Conservation (phyloP, 352 stramenopile genomes). For the Globisporangium uncinulatum region DNA sequence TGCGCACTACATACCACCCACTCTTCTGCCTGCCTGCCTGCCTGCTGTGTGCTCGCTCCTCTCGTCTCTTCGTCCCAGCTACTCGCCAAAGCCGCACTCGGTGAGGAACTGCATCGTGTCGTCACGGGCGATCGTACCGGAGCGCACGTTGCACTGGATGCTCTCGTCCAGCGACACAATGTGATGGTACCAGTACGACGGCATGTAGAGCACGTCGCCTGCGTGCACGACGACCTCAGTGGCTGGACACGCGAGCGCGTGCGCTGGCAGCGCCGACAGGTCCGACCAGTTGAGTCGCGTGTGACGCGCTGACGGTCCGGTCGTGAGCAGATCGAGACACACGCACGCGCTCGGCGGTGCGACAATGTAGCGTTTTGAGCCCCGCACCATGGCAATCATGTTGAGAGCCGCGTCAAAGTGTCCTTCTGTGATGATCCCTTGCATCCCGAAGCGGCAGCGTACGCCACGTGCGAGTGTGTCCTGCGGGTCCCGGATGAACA, state of each 20-base stretch:
- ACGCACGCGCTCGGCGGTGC: constrained; percentile 84
- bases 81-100: constrained; percentile 28
- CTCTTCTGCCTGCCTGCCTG: no score
- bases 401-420: constrained; percentile 94
- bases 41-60: no score
- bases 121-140: constrained; percentile 29
- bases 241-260: constrained; percentile 41
- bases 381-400: constrained; percentile 89
- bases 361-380: constrained; percentile 91
- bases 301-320: constrained; percentile 83
- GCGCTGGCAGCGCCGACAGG: constrained; percentile 19
- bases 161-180: constrained; percentile 93
- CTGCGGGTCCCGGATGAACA: constrained; percentile 42
- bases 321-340: constrained; percentile 70
- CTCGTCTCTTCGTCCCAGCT: neutral
- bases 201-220: constrained; percentile 94
- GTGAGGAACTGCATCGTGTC: constrained; percentile 29
- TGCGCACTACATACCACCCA: no score
- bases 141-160: constrained; percentile 93
- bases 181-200: constrained; percentile 94
- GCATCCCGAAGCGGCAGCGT: constrained; percentile 89
- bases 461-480: constrained; percentile 36
- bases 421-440: constrained; percentile 88
- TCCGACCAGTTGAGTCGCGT: constrained; percentile 91
- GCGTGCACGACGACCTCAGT: constrained; percentile 90